A percentile compares a stretch with the other conserved stretches of the same genome.
phyloP scores from a whole-genome alignment of 371 early-diverging fungal genomes.

The Syncephalastrum contaminatum region DNA sequence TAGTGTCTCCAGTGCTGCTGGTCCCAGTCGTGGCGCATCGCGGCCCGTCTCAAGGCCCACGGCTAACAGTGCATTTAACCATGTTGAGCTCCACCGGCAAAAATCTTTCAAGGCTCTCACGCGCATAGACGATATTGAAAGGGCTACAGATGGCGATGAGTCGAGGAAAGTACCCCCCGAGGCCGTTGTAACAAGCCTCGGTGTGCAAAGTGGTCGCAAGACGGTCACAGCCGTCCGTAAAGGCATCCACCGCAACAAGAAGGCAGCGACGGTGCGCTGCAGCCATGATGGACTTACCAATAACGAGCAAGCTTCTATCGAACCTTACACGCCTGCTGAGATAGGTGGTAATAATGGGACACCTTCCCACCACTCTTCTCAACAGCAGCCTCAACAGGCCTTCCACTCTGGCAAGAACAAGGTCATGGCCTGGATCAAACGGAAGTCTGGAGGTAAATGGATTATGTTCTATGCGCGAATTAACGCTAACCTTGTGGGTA shows the following conservation, averaged over 20 bases:
- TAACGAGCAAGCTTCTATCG: not conserved
- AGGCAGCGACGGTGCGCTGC: too few relatives aligned
- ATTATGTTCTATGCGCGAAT: not conserved
- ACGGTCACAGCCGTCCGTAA: slow-evolving; percentile 5
- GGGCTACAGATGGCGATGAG: too few relatives aligned
- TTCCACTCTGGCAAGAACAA: slow-evolving; percentile 5
- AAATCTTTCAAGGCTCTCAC: slow-evolving; percentile 2
- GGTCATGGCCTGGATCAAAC: slow-evolving; percentile 18
- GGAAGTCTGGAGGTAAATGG: slow-evolving; percentile 15
- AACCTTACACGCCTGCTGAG: not conserved
- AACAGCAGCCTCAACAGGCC: slow-evolving; percentile 1
- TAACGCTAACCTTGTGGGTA: too few relatives aligned
- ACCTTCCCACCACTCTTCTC: not conserved
- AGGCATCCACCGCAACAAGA: not conserved
- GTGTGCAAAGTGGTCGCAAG: slow-evolving; percentile 3
- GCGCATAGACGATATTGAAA: not conserved
- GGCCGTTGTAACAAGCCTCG: not conserved
- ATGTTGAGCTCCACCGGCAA: not conserved
- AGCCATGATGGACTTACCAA: too few relatives aligned
- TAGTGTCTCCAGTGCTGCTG: too few relatives aligned
- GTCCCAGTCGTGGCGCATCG: too few relatives aligned
- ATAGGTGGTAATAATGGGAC: not conserved
- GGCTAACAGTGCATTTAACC: too few relatives aligned
- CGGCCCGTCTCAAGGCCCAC: not conserved
- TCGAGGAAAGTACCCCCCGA: too few relatives aligned